Evolutionary conservation across 2,329 filamentous ascomycete genomes (phyloP), one percentile per base, ranked within the genome.

Genomic region (Byssoonygena ceratinophila): DNA sequence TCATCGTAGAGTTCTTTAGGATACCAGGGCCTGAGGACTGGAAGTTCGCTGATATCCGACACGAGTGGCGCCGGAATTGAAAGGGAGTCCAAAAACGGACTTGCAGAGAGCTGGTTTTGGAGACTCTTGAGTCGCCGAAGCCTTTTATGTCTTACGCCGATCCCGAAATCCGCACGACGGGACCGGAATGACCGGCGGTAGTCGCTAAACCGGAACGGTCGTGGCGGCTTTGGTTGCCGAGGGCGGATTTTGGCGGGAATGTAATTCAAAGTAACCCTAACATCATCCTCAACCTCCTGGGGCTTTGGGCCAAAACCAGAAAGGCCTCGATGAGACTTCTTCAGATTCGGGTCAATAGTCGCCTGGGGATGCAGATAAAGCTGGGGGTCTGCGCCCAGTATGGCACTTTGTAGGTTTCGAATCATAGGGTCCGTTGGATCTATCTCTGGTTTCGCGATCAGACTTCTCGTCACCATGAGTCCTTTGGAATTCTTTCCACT

Each of bases 361-460:
- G 69, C 67, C 51, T 68, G 67, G 1, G 66, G 62, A 0, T 76
- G 74, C 11, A 76, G 63, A 54, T 74, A 74, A 27, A 66, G 63
- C n/a, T 62, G 61, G 12, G 71, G 66, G 40, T 71, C 68, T 11
- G 59, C 59, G 16, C 72, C 65, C 7, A 77, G 71, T 51, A 81
- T 76, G 40, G 74, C 72, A 22, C 68, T 64, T 56, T 76, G 74
- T 59, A 80, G 62, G 1, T 71, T 63, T 46, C 69, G 68, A 14
- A 81, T 71, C n/a, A 69, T 55, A 1, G 69, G 66, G 43, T 74
- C 71, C 11, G 68, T 66, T 5, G 73, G 63, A 5, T 68, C 62
- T 31, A 80, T 65, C 1, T 74, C 66, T 18, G 73, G 68, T 46
- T 72, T 68, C 9, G 70, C 69, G 25, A 81, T 59, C 14, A 83